Conservation (phyloP, 805 yeast genomes). For the Schizosaccharomyces pombe region DNA sequence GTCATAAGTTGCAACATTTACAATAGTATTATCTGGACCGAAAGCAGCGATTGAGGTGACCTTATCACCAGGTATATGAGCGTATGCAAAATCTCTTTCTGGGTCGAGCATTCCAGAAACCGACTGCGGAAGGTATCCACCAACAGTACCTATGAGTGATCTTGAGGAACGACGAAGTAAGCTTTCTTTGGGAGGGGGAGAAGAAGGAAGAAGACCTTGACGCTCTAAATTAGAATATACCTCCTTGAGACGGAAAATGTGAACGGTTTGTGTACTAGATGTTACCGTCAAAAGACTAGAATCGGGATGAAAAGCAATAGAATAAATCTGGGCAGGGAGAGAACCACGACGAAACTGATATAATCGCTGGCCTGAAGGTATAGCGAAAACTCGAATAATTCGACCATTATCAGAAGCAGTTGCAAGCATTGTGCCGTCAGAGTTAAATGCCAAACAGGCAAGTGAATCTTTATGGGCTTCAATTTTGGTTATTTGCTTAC, state of each 20-base stretch:
- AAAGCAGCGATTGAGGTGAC: background rate
- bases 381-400: conserved; percentile 56
- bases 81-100: conserved; percentile 57
- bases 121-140: conserved; percentile 61
- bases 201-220: background rate
- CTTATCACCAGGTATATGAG: background rate
- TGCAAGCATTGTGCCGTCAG: conserved; percentile 60
- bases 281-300: conserved; percentile 57
- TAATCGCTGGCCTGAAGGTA: conserved; percentile 29
- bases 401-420: conserved; percentile 85
- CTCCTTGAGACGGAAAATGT: conserved; percentile 31
- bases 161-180: background rate
- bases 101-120: conserved; percentile 72
- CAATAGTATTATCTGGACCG: background rate
- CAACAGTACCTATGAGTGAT: conserved; percentile 49
- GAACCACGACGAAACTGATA: conserved; percentile 68
- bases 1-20: background rate
- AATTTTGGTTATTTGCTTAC: conserved; percentile 56
- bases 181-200: conserved; percentile 1
- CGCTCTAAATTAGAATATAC: background rate
- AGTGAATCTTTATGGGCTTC: conserved; percentile 69
- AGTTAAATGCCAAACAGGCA: conserved; percentile 41
- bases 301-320: conserved; percentile 51
- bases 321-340: conserved; percentile 57
- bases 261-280: conserved; percentile 78